phyloP scores from a whole-genome alignment of 371 early-diverging fungal genomes.

The Coemansia sp. region DNA sequence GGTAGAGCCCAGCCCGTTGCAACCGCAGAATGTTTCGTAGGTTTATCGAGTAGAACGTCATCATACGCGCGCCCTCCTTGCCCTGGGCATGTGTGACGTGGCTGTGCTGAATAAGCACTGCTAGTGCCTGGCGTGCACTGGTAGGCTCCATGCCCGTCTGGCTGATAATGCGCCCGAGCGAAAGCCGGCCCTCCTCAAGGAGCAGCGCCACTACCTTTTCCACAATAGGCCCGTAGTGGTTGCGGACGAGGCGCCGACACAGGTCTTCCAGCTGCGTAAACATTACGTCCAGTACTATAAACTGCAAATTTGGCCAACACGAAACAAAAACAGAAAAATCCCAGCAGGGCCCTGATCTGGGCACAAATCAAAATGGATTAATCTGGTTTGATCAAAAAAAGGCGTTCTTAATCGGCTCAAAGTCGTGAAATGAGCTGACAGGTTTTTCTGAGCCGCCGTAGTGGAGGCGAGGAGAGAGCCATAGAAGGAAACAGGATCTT shows the following conservation, averaged over 20 bases:
- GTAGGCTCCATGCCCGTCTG: constrained; percentile 47
- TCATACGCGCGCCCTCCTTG: constrained; percentile 58
- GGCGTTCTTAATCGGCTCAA: background rate
- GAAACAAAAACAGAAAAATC: background rate
- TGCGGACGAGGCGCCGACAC: constrained; percentile 58
- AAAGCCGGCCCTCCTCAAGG: constrained; percentile 59
- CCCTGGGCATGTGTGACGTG: constrained; percentile 60
- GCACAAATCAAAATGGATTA: background rate
- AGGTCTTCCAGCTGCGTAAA: constrained; percentile 44
- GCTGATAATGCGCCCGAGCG: constrained; percentile 50
- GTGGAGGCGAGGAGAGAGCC: background rate
- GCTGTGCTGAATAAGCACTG: constrained; percentile 67
- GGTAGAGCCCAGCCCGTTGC: constrained; percentile 66
- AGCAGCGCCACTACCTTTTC: constrained; percentile 61
- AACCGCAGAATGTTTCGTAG: constrained; percentile 61
- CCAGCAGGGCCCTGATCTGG: background rate
- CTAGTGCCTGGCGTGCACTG: constrained; percentile 60
- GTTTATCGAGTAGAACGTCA: constrained; percentile 68
- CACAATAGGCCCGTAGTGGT: constrained; percentile 67
- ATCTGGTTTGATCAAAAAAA: background rate
- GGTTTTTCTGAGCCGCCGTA: too few relatives aligned
- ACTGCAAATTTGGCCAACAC: background rate
- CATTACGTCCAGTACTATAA: constrained; percentile 7
- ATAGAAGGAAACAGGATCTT: background rate
- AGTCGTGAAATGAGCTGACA: too few relatives aligned